These are phyloP conservation scores for Leccinum pellstonianum DNA, from an alignment of 768 basidiomycete species.

Conservation along the genomic window DNA sequence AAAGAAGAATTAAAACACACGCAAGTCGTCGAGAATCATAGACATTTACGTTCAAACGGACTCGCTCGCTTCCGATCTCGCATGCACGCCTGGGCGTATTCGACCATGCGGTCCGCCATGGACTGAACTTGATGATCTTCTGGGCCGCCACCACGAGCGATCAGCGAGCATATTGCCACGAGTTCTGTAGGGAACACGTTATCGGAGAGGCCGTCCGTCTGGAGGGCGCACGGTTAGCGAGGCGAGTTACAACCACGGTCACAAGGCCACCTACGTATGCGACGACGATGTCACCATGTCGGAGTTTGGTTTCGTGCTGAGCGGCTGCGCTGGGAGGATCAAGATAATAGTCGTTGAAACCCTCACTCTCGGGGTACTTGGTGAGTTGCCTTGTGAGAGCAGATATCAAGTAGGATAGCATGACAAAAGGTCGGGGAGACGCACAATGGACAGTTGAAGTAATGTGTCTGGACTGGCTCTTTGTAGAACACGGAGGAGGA, in stretches of 20 bases:
- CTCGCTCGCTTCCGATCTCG: constrained; percentile 57
- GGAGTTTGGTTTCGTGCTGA: constrained; percentile 44
- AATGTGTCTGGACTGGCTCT: constrained; percentile 33
- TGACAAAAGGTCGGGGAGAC: constrained; percentile 6
- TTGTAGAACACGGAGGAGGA: constrained; percentile 60
- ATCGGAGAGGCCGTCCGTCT: constrained; percentile 59
- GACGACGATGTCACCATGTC: constrained; percentile 53
- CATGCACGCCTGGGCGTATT: constrained; percentile 73
- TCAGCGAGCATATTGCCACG: constrained; percentile 64
- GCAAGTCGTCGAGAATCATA: constrained; percentile 4
- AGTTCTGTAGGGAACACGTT: constrained; percentile 69
- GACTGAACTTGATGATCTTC: constrained; percentile 64
- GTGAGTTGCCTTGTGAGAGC: constrained; percentile 29
- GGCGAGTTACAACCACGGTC: not conserved
- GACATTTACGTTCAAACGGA: constrained; percentile 68
- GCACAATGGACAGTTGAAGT: constrained; percentile 35
- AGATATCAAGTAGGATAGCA: not conserved
- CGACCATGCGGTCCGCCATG: constrained; percentile 71
- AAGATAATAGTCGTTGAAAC: constrained; percentile 16
- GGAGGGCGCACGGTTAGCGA: constrained; percentile 8
- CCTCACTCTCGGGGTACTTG: constrained; percentile 32
- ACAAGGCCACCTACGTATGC: constrained; percentile 39
- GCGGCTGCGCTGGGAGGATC: constrained; percentile 46
- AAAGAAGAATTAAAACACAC: constrained; percentile 1
- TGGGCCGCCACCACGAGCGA: constrained; percentile 51